Percentiles rank a stretch among this genome's conserved stretches.
phyloP scores from a whole-genome alignment of 1,284 basidiomycete species.

The Lignosus rhinocerotis region DNA sequence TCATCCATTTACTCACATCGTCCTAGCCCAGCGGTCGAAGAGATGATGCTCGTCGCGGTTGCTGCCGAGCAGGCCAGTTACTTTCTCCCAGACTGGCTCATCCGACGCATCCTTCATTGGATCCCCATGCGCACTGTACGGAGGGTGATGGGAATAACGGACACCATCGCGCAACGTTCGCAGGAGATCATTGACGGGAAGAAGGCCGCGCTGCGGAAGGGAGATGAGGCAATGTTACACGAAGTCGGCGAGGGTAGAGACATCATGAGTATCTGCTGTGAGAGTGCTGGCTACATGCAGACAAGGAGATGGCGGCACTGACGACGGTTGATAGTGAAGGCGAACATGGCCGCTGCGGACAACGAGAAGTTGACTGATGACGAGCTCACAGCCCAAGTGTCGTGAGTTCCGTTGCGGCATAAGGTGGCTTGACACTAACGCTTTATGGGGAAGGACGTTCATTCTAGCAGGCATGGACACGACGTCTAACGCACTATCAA shows the following conservation, averaged over 20 bases:
- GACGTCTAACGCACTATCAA: constrained; percentile 1
- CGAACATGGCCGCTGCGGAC: constrained; percentile 19
- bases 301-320: background rate
- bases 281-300: constrained; percentile 20
- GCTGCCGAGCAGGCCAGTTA: background rate
- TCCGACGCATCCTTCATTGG: background rate
- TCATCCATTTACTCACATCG: background rate
- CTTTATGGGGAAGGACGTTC: background rate
- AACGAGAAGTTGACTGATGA: constrained; percentile 26
- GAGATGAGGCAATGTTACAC: constrained; percentile 2
- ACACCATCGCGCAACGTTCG: constrained; percentile 39
- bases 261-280: constrained; percentile 43
- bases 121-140: background rate
- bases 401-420: constrained; percentile 14
- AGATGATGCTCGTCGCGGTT: background rate
- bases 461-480: constrained; percentile 3
- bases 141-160: constrained; percentile 25
- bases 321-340: constrained; percentile 12
- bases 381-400: constrained; percentile 25
- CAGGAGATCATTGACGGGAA: constrained; percentile 41
- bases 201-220: constrained; percentile 28
- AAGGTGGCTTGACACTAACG: constrained; percentile 26
- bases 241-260: constrained; percentile 39
- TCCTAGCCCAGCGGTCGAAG: background rate
- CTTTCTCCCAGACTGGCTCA: background rate